Evolutionary conservation across 495 filamentous ascomycete species (phyloP), one percentile per base, ranked within the genome.

Genomic region (Letharia columbiana): DNA sequence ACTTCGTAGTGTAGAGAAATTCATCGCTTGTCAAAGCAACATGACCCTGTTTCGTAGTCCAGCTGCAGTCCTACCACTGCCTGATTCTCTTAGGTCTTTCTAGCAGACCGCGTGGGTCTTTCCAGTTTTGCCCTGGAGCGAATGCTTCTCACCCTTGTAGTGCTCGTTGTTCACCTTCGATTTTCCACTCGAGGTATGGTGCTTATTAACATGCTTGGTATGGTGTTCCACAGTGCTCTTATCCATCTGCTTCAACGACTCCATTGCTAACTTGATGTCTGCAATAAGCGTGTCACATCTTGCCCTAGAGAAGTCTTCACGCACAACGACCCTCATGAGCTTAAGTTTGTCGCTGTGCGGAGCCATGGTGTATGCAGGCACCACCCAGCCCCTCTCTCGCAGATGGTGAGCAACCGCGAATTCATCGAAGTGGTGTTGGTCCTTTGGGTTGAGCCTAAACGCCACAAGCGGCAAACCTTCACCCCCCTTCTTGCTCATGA

Each of bases 331-430:
- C 40, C 92, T 86, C 81, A 96, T 87, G 80, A 96, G 82, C 82
- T 93, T 90, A 67, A 96, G 76, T 67, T 83, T 77, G 59, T 89
- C 77, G 59, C 87, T 88, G 70, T 94, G 79, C 18, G 92, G 92
- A 17, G 92, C 91, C 92, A 96, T 96, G 40, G 91, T 96, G 75
- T 96, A 96, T 0, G 92, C 92, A 0, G 92, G 92, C 0, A 96
- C 88, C 40, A 96, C 85, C 92, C 92, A 96, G 50, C 91, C 90
- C 23, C 91, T 83, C 59, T 87, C 83, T 44, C 91, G 87, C 47
- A 96, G 84, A 72, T 88, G 86, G 75, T 94, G 91, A 11, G 91
- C 91, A 15, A 91, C 73, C 1, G 88, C 81, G 67, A 90, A 91
- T 70, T 96, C 92, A 74, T 96, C 92, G 71, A 87, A 95, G 52